Evolutionary conservation across 768 basidiomycete genomes (phyloP), one percentile per base, ranked within the genome.

Genomic region (Mrakia frigida): DNA sequence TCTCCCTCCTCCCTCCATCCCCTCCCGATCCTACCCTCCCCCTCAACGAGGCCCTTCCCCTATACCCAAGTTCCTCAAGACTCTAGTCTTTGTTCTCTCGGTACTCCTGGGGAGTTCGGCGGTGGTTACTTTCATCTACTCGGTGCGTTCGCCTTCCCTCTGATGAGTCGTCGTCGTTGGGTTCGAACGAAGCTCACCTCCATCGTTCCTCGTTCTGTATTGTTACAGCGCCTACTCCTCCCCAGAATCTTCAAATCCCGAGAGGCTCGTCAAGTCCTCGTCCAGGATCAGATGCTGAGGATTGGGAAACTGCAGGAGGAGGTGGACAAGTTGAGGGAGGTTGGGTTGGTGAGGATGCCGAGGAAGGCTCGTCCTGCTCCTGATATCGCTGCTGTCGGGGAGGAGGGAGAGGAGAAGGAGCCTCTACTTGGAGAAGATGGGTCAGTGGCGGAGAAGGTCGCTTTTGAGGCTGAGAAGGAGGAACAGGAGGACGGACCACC

Each of bases 281-380:
- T 39, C 3, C 35, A 68, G 23, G 39, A 68, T 23, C 65, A 68
- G 65, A 35, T 37, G 35, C 6, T 68, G 1, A 35, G 65, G 25
- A 68, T 68, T 23, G 65, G 23, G 35, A 68, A 68, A 39, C 65
- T 68, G 33, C 65, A 68, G 25, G 65, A 68, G 37, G 65, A 37
- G 65, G 65, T 68, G 35, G 65, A 68, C 10, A 1, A n/a, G 39
- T 37, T 68, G 35, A 37, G 35, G 23, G 65, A 35, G 10, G 65
- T 43, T 3, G 65, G 65, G 11, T 37, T 68, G 65, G 18, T 68
- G 2, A 39, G 6, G 25, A 2, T 41, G 0, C 37, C 65, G 23
- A 18, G 16, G 1, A 18, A 14, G 2, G 16, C 46, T 21, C 46
- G 16, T 50, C 46, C 16, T 43, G 3, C 46, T 6, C n/a, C n/a